These are phyloP conservation scores for Purshia tridentata DNA, from an alignment of 306 rosid genomes.

Conservation along the genomic window DNA sequence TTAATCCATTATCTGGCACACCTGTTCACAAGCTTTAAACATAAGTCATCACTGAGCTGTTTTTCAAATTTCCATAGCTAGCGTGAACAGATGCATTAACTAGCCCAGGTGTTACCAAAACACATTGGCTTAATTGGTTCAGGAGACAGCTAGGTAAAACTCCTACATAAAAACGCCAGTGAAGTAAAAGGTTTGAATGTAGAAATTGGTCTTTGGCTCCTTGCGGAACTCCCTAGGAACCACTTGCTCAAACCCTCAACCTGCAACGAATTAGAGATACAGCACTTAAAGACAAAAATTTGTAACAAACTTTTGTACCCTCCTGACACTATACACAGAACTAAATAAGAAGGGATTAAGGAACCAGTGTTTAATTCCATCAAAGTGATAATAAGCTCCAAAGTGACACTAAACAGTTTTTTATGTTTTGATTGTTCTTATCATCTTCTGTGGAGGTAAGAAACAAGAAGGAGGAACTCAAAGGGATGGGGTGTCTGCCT, in stretches of 20 bases:
- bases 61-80: neutral
- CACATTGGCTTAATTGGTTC: conserved; percentile 7
- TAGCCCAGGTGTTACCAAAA: neutral
- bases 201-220: neutral
- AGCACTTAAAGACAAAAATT: conserved; percentile 24
- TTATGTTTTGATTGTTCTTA: neutral
- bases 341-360: neutral
- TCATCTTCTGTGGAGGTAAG: neutral
- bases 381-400: neutral
- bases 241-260: conserved; percentile 1
- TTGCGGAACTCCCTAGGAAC: conserved; percentile 25
- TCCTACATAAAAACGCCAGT: conserved; percentile 16
- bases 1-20: neutral
- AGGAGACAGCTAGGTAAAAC: conserved; percentile 22
- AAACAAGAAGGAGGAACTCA: neutral
- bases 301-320: conserved; percentile 30
- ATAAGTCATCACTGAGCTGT: neutral
- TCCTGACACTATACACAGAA: conserved; percentile 13
- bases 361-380: neutral
- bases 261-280: neutral
- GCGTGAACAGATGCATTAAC: neutral
- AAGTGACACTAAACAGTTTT: neutral
- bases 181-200: conserved; percentile 11
- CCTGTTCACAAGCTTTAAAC: neutral
- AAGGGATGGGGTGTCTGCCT: conserved; percentile 33